Base-by-base conservation (phyloP, 2,329 filamentous ascomycete species). In the Beauveria asiatica region DNA sequence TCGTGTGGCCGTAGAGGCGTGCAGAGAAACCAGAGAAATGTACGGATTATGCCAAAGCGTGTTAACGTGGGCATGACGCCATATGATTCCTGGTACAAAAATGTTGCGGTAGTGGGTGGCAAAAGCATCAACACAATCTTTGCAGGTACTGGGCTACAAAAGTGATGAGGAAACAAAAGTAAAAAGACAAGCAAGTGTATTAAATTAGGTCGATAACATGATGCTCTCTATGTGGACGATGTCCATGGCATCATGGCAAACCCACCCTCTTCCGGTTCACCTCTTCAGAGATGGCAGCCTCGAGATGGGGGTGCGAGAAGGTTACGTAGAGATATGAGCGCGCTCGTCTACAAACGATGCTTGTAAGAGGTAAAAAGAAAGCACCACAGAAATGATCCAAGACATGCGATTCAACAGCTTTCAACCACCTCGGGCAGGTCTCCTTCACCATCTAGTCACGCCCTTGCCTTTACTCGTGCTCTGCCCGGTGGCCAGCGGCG, bases 391-490 rank as follows among this genome's bases (percentile, higher is more conserved):
- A 17, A 25, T 6, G n/a, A 17, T n/a, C 25, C 48, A 33, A 30
- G 5, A 2, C 17, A 45, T 17, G 16, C 42, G 23, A 33, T 13
- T 8, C 13, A 11, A 21, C 41, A 52, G 1, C 11, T 8, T 23
- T 5, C 49, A 39, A 16, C 11, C 33, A 17, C 3, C 44, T 21
- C 19, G 10, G 5, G 10, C n/a, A 19, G 2, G n/a, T 33, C 42
- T 11, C 7, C 30, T 48, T 50, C 62, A 73, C 67, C 68, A 69
- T 19, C 69, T 64, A 41, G 62, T 65, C 17, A 69, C 65, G 3
- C 70, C 68, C 63, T 76, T 78, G 3, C 77, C 77, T 62, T 79
- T 81, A 2, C 77, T 79, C 60, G 74, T 71, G 4, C 74, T 76
- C 50, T 72, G 21, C 7, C 56, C 70, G 19, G 69, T 70, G 55